A percentile compares a stretch with the other conserved stretches of the same genome.
These are phyloP conservation scores for Leccinum subtestaceum DNA, from an alignment of 768 basidiomycete genomes.

Conservation along the genomic window DNA sequence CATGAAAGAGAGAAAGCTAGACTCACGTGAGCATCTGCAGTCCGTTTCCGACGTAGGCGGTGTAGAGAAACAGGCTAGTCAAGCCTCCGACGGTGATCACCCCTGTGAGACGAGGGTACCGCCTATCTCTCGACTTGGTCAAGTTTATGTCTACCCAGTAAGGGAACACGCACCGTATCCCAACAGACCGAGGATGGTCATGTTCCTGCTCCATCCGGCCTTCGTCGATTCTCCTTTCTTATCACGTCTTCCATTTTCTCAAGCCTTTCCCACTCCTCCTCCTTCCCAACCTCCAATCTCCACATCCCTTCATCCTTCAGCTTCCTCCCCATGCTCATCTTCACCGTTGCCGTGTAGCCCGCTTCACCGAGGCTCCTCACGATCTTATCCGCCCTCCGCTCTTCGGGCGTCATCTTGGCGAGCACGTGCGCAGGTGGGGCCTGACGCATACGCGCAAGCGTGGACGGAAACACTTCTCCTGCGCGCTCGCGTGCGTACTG, in stretches of 20 bases:
- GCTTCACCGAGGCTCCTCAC: slow-evolving; percentile 55
- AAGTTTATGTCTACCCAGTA: too few relatives aligned
- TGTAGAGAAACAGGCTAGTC: too few relatives aligned
- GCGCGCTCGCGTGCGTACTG: slow-evolving; percentile 57
- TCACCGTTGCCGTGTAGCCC: slow-evolving; percentile 69
- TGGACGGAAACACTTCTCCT: slow-evolving; percentile 56
- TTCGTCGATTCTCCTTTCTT: slow-evolving; percentile 30
- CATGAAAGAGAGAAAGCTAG: too few relatives aligned
- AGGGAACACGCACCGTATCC: too few relatives aligned
- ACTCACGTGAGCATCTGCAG: too few relatives aligned
- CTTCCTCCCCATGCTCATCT: slow-evolving; percentile 52
- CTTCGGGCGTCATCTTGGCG: slow-evolving; percentile 46
- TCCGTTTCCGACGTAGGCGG: too few relatives aligned
- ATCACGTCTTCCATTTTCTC: slow-evolving; percentile 28
- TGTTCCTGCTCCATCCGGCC: background rate
- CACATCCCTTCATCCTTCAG: slow-evolving; percentile 37
- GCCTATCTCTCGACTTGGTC: too few relatives aligned
- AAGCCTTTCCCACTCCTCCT: slow-evolving; percentile 25
- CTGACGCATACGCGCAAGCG: slow-evolving; percentile 45
- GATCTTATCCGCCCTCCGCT: slow-evolving; percentile 49
- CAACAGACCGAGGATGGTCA: too few relatives aligned
- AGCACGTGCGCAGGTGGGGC: slow-evolving; percentile 66
- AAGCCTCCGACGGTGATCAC: too few relatives aligned
- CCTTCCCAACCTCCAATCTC: slow-evolving; percentile 34
- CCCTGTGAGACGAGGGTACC: too few relatives aligned